Evolutionary conservation across 2,329 filamentous ascomycete species (phyloP), one percentile per base, ranked within the genome.

Genomic region (Diplodia corticola): DNA sequence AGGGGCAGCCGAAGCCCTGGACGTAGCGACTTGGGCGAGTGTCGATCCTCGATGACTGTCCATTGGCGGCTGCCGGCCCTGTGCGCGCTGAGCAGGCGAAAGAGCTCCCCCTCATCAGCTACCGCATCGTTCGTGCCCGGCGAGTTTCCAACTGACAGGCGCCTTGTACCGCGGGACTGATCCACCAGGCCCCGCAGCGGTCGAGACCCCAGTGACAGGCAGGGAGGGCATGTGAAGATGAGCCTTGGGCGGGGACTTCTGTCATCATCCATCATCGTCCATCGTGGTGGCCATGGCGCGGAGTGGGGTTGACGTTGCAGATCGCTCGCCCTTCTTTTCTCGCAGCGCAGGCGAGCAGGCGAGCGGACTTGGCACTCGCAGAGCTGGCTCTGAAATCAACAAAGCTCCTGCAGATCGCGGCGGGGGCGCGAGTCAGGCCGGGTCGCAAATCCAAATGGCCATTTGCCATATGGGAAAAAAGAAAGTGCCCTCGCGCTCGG

Each of bases 211-310:
- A n/a, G 22, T 10, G 17, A n/a, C n/a, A 30, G 44, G 57, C 44
- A 61, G 26, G 10, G 17, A 9, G 40, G 12, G 22, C 54, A 59
- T 13, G 37, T 24, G n/a, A n/a, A n/a, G n/a, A 60, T 48, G 13
- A 17, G 13, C 9, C 12, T 28, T 26, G 40, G 10, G 37, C 44
- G 40, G 57, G 28, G 35, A 59, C 20, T 44, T 59, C 35, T 59
- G 24, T 35, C 54, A 59, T 59, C 54, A 59, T 55, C 54, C 54
- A 59, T 59, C 54, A 59, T 55, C 30, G 40, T 44, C 40, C 54
- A 59, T 55, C 30, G 35, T 44, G 17, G 20, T 44, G 5, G 13
- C 37, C 37, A n/a, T n/a, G 13, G 50, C 50, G 50, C 50, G n/a
- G 50, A 28, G 26, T 20, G 20, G 57, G 44, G 22, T 48, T n/a